These are phyloP conservation scores for Chalara sp. DNA, from an alignment of 2,329 filamentous ascomycete species.

Conservation along the genomic window DNA sequence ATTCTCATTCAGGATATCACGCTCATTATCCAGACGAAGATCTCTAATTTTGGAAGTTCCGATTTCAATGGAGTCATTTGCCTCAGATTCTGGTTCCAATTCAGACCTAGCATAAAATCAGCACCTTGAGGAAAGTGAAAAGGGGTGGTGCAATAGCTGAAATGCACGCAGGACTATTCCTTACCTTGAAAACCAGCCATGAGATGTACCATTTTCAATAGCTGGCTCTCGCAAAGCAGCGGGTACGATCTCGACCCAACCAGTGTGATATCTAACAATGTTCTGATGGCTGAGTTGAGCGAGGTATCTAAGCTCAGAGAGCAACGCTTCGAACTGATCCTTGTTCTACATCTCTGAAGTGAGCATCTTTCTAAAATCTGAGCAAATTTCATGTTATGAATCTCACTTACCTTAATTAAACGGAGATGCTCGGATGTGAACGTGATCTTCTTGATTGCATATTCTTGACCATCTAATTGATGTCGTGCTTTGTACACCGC, in stretches of 20 bases:
- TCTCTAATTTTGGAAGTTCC: background rate
- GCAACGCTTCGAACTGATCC: slow-evolving; percentile 3
- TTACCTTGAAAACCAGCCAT: background rate
- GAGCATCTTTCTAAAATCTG: too few relatives aligned
- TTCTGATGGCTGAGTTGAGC: slow-evolving; percentile 58
- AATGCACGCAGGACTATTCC: background rate
- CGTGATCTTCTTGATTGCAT: slow-evolving; percentile 61
- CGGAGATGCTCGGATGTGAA: slow-evolving; percentile 32
- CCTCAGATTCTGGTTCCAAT: too few relatives aligned
- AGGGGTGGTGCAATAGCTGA: background rate
- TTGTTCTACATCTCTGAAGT: background rate
- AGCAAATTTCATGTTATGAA: too few relatives aligned
- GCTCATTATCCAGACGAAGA: background rate
- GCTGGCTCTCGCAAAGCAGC: background rate
- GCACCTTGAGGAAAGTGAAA: too few relatives aligned
- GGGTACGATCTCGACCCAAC: slow-evolving; percentile 51
- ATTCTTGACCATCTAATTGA: slow-evolving; percentile 52
- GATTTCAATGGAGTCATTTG: too few relatives aligned
- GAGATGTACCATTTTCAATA: background rate
- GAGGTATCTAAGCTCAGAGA: slow-evolving; percentile 50
- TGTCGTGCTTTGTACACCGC: slow-evolving; percentile 54
- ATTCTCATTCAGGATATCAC: background rate
- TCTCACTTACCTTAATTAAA: too few relatives aligned
- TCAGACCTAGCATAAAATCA: too few relatives aligned
- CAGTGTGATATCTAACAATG: slow-evolving; percentile 58